Evolutionary conservation across 2,329 filamentous ascomycete species (phyloP), one percentile per base, ranked within the genome.

Genomic region (Fusarium sp.): DNA sequence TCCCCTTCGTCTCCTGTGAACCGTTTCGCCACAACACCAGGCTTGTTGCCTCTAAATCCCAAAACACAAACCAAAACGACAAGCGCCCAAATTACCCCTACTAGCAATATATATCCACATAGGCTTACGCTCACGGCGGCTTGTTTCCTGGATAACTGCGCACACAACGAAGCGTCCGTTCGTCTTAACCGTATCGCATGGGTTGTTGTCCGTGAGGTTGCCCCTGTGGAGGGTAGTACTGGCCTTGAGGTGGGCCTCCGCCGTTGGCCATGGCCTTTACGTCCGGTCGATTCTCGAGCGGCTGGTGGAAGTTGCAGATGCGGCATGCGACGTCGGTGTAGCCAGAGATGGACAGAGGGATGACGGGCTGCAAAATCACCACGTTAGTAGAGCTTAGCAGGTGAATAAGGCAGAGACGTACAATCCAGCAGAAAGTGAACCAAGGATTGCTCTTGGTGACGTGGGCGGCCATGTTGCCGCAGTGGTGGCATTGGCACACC

Each of bases 381-480:
- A 20, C 16, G 50, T 80, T 72, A 81, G 78, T 33, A 57, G 18
- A 35, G 33, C 10, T 25, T 38, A 38, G 35, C 16, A 38, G 35
- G 35, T 2, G 35, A 38, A 38, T 38, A 38, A 38, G 35, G 16
- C 16, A 18, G 18, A 18, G 25, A 6, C 88, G 78, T 82, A 91
- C 90, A 63, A 95, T 83, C 83, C 93, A 95, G 86, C 93, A 95
- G 79, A 95, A 91, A 6, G 93, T 95, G 79, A 95, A 95, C 91
- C 92, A 95, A 47, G 91, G 90, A 68, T 91, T 87, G 68, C 87
- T 88, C 81, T 92, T 92, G 78, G 91, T 85, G 66, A 92, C 90
- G 70, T 85, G 85, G 16, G 86, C 91, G 3, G 87, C 85, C 82
- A 88, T 90, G 85, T 92, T 92, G 62, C 91, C 90, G 81, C 91